Evolutionary conservation across 352 stramenopile species (phyloP), one percentile per base, ranked within the genome.

Genomic region (Phytophthora palmivora): DNA sequence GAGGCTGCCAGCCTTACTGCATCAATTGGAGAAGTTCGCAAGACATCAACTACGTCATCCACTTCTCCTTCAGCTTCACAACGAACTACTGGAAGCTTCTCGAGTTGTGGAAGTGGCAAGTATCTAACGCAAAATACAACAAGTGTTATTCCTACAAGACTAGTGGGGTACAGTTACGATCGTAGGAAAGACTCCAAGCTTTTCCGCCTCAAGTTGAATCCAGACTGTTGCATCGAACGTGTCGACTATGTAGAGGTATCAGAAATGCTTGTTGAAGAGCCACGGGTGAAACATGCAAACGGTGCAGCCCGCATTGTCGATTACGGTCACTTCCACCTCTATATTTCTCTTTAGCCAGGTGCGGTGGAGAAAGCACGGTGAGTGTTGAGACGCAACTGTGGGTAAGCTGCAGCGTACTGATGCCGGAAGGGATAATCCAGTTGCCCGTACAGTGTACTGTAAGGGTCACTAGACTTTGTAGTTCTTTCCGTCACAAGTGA

Each of bases 11-110:
- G 15, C n/a, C 3, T 24, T 65, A 11, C 33, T 70, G 36, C 19
- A 18, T 16, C 24, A 37, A 44, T 26, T 70, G 5, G 39, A 53
- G 24, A 50, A 32, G 7, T 56, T 57, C 18, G 39, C 22, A 4
- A 19, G 21, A 14, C 16, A 12, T 21, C 14, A 22, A 2, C n/a
- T n/a, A 16, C 11, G 36, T 3, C 44, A 36, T 28, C 12, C 9
- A 4, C 24, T 65, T 4, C 8, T 66, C 3, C 32, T 52, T 1
- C 57, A 59, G n/a, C 41, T 66, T 33, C 43, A 61, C 12, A 6
- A 39, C 10, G 53, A 61, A 11, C 21, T 61, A 32, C 11, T 4
- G 12, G 18, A 14, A 45, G 52, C 30, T 28, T 61, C 10, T 12
- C 30, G 11, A 34, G 30, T 10, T 34, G 2, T 34, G 30, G 30